Evolutionary conservation across 169 alveolate genomes (phyloP), one percentile per base, ranked within the genome.

Genomic region (Cryptosporidium tyzzeri): DNA sequence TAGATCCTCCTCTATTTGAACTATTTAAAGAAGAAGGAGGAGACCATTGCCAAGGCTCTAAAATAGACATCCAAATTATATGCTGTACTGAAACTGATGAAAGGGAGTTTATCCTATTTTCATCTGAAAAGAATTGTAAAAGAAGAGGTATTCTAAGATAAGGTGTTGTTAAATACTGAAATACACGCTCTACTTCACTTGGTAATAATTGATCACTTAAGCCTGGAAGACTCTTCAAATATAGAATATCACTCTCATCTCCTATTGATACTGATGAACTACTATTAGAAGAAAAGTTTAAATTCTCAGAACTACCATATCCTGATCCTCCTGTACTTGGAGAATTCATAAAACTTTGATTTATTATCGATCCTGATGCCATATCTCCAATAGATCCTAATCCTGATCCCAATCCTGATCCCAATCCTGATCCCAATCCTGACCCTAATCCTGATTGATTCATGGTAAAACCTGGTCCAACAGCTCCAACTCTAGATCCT

Each of bases 81-180:
- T 94, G 94, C 69, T 94, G 97, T 29, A 94, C 92, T n/a, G 95
- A 94, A 62, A 93, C 93, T 1, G 92, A 91, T 31, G 91, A 80
- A 33, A 92, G 91, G 45, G 93, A 71, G 41, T 89, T 92, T 41
- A 94, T 84, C 37, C 94, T 86, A 23, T 92, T 93, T 69, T 94
- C 96, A 59, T 91, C 94, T 29, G 95, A 84, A 84, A 94, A 94
- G 85, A 94, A 94, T 75, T 94, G 96, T 86, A 94, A 75, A 55
- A 94, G 91, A 35, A 94, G 93, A 48, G 97, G 97, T 31, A 94
- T 94, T 26, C 97, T 91, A 61, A 94, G 92, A 85, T 94, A 94
- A 18, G 96, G 93, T 1, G 96, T 95, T 16, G 97, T 94, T 45
- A 94, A 93, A 86, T 94, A 94, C 91, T 94, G 97, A 18, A 94